Percentiles rank a stretch among this genome's conserved stretches.
These are phyloP conservation scores for Auricularia auricula-judae DNA, from an alignment of 768 basidiomycete species.

Conservation along the genomic window DNA sequence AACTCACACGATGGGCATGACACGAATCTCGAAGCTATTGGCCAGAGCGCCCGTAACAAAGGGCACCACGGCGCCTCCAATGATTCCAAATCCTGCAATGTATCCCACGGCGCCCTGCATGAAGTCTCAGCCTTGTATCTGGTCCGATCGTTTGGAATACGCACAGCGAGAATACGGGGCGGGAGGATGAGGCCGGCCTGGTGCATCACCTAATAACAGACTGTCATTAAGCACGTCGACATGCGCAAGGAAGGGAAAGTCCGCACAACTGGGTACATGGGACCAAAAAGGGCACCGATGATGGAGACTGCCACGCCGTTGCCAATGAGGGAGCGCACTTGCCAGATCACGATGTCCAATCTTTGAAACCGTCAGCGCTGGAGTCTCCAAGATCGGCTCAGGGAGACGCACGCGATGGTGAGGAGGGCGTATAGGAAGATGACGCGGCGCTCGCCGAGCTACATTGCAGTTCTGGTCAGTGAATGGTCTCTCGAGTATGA, in stretches of 20 bases:
- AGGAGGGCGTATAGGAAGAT: conserved; percentile 26
- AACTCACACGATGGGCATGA: conserved; percentile 1
- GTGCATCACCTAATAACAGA: conserved; percentile 8
- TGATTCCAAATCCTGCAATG: background rate
- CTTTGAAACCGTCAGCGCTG: conserved; percentile 18
- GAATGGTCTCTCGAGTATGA: background rate
- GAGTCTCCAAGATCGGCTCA: no score
- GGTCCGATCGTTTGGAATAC: background rate
- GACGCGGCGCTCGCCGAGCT: conserved; percentile 28
- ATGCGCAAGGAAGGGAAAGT: no score
- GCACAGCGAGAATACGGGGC: background rate
- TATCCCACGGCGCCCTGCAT: background rate
- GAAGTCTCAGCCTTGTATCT: background rate
- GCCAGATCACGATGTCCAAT: conserved; percentile 59
- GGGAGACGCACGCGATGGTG: conserved; percentile 24
- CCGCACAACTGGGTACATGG: conserved; percentile 51
- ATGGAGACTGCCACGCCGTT: conserved; percentile 54
- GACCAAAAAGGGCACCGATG: conserved; percentile 60
- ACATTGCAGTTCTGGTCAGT: background rate
- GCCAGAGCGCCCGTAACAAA: background rate
- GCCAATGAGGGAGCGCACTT: conserved; percentile 53
- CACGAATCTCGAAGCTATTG: background rate
- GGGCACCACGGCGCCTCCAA: background rate
- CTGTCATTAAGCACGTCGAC: no score
- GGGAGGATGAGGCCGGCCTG: conserved; percentile 5